Evolutionary conservation across 2,329 filamentous ascomycete species (phyloP), one percentile per base, ranked within the genome.

Genomic region (Pestalotiopsis sp.): DNA sequence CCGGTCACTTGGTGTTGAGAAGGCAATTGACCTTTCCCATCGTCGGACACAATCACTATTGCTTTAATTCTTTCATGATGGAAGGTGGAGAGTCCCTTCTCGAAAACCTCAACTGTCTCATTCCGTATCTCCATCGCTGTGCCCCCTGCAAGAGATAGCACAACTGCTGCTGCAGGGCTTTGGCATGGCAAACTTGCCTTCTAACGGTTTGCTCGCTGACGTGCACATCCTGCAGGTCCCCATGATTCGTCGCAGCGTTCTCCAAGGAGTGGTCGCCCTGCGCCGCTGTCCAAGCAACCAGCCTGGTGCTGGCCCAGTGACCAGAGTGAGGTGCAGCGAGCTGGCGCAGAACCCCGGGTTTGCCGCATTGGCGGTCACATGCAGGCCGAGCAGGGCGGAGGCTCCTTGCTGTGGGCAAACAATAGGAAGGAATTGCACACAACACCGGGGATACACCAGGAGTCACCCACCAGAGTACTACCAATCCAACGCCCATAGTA

Each of bases 141-240:
- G 64, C 69, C 58, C 4, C 73, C 72, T 7, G 58, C 65, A 4
- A 61, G 4, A 2, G 72, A 72, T 9, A 69, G 68, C 2, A 73
- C 72, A 27, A 73, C 72, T 11, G 70, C 59, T 56, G 69, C 71
- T 73, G 20, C 13, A n/a, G 20, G 17, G 14, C 4, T 23, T 25
- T 14, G 62, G 59, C 61, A 41, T 41, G 23, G 11, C 23, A 38
- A 57, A 52, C 68, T 61, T 58, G 70, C 73, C 56, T 72, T 66
- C 67, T 68, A 31, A 73, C 63, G 45, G 41, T 69, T 68, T 73
- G 72, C 63, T 74, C 70, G 27, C 73, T 74, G 9, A 74, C 36
- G 14, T 72, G 73, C 31, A 67, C 67, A 9, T 71, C 72, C 17
- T 52, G 45, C 45, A n/a, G 45, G 71, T 67, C 20, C 67, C 65